Base-by-base conservation (phyloP, 306 rosid genomes). In the Dalbergia cochinchinensis region DNA sequence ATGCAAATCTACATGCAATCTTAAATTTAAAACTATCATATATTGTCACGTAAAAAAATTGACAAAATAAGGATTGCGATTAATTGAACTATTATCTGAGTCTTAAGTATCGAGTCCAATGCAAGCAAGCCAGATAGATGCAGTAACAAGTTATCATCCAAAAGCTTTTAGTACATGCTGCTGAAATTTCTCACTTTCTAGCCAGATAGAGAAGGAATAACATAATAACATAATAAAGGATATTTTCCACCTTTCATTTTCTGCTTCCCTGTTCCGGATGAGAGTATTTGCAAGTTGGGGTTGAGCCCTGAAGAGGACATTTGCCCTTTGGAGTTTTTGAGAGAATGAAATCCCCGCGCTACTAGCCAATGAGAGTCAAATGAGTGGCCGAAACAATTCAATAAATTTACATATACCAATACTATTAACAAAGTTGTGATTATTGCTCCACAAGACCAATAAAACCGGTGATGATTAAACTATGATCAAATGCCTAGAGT, bases 321-420 rank as follows among this genome's bases (percentile, higher is more conserved):
- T 63, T 69, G 74, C 26, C 51, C 26, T 33, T 65, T 58, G 37
- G 16, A 41, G 9, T 16, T 80, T 73, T 37, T 33, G 9, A 53
- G 35, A 61, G 44, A 61, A 69, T 41, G 42, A 14, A 35, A 67
- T 57, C 42, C 47, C 35, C 3, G 53, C 26, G 0, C 58, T 51
- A 65, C 73, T 35, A 61, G 63, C 33, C 65, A 39, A 20, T 16
- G 3, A 59, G 67, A 45, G 76, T 78, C 78, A 62, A 62, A 73
- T 60, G 79, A 60, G 31, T 26, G 31, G 2, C 31, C 13, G 22
- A 11, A 69, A 42, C 41, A 37, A n/a, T 58, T 22, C 39, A 9
- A 45, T 16, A 3, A 66, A 66, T 53, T 54, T 19, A 19, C 31
- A 26, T 26, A 26, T 26, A 26, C 31, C 22, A 13, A 8, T 35